A percentile compares a stretch with the other conserved stretches of the same genome.
phyloP scores from a whole-genome alignment of 352 stramenopile genomes.

The Globisporangium yorkense region DNA sequence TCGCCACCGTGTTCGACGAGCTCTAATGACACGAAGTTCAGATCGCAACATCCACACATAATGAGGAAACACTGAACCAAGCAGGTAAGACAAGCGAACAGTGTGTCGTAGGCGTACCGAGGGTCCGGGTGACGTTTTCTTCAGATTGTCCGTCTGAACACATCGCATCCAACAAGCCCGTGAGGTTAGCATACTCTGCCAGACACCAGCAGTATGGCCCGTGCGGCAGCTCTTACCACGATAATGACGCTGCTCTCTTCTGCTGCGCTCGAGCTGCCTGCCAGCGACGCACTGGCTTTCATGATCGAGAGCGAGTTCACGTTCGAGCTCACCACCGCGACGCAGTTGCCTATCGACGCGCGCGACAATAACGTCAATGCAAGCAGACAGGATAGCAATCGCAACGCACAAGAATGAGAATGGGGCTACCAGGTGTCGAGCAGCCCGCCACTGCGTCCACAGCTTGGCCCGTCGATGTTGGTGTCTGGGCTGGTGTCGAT shows the following conservation, averaged over 20 bases:
- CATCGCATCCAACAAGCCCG: not conserved
- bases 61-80: not conserved
- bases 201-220: not conserved
- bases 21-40: not conserved
- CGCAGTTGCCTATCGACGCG: constrained; percentile 2
- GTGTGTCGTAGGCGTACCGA: not conserved
- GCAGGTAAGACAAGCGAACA: not conserved
- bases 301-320: constrained; percentile 6
- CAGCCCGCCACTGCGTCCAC: constrained; percentile 1
- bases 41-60: not conserved
- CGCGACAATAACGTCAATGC: not conserved
- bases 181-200: not conserved
- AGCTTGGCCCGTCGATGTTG: not conserved
- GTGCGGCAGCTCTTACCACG: constrained; percentile 1
- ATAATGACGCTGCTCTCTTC: constrained; percentile 9
- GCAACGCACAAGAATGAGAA: not conserved
- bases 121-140: not conserved
- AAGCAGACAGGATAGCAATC: not conserved
- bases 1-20: constrained; percentile 2
- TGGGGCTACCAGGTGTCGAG: not conserved
- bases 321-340: constrained; percentile 9
- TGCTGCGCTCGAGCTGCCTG: constrained; percentile 7
- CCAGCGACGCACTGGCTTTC: not conserved
- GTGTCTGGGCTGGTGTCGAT: not conserved
- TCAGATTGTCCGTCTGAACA: not conserved